Conservation (phyloP, 495 filamentous ascomycete species). For the Extremus antarcticus region DNA sequence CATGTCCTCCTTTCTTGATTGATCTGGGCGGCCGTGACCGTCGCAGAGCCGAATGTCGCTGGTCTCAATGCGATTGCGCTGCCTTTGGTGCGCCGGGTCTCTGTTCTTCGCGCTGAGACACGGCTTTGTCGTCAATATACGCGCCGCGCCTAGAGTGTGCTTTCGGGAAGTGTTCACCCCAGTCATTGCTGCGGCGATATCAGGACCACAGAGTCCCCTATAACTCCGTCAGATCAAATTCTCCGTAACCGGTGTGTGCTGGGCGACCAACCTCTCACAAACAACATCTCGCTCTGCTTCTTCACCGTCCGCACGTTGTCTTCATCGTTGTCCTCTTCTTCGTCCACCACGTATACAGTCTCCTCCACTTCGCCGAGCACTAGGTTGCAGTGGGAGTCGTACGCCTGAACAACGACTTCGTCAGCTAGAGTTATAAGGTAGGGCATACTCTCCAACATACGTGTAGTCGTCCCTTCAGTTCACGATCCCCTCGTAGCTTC, state of each 20-base stretch:
- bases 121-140: no score
- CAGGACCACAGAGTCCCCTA: conserved; percentile 91
- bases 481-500: conserved; percentile 87
- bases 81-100: no score
- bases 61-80: no score
- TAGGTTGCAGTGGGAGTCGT: conserved; percentile 98
- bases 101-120: no score
- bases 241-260: not conserved
- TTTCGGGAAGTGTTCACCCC: not conserved
- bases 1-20: no score
- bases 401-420: no score
- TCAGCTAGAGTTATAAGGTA: no score
- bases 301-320: conserved; percentile 46
- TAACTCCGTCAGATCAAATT: not conserved
- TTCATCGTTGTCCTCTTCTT: conserved; percentile 78
- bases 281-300: conserved; percentile 98
- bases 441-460: no score
- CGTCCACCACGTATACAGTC: conserved; percentile 80
- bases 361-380: conserved; percentile 95
- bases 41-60: no score
- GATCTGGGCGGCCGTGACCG: no score
- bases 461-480: conserved; percentile 88
- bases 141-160: no score
- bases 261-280: conserved; percentile 69
- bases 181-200: conserved; percentile 44